Conservation (phyloP, 2,329 filamentous ascomycete genomes). For the Botryotinia globosa region DNA sequence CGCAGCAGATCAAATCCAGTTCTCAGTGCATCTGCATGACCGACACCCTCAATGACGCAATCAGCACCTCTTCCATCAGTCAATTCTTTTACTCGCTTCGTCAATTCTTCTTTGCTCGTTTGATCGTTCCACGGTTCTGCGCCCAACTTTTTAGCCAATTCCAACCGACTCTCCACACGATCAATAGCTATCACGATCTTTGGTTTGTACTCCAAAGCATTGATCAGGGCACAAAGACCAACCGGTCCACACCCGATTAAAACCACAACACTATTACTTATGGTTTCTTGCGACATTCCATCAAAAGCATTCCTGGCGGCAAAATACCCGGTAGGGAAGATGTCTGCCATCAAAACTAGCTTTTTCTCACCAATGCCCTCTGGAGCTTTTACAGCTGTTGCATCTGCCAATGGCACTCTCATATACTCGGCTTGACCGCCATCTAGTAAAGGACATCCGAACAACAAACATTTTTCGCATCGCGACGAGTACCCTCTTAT, state of each 20-base stretch:
- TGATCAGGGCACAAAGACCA: conserved; percentile 78
- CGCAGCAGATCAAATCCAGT: conserved; percentile 70
- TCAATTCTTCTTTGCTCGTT: conserved; percentile 60
- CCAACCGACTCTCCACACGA: conserved; percentile 70
- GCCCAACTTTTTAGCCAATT: conserved; percentile 69
- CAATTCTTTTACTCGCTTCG: conserved; percentile 67
- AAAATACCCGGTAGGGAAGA: conserved; percentile 85
- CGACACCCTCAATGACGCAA: conserved; percentile 77
- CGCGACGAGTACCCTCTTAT: conserved; percentile 71
- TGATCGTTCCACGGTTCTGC: conserved; percentile 82
- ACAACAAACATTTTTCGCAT: conserved; percentile 67
- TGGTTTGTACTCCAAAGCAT: conserved; percentile 71
- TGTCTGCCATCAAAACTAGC: conserved; percentile 86
- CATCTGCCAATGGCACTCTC: conserved; percentile 76
- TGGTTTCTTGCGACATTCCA: conserved; percentile 52
- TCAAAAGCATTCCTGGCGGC: conserved; percentile 76
- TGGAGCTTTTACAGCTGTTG: conserved; percentile 73
- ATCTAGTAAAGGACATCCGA: conserved; percentile 67
- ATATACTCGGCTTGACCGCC: conserved; percentile 82
- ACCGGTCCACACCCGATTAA: conserved; percentile 84
- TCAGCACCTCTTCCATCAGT: conserved; percentile 83
- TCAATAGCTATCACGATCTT: conserved; percentile 78
- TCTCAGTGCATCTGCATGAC: conserved; percentile 63
- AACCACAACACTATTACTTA: conserved; percentile 67
- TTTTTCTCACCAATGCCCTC: conserved; percentile 68